Evolutionary conservation across 129 eudicot genomes (phyloP), one percentile per base, ranked within the genome.

Genomic region (Lactuca sativa): DNA sequence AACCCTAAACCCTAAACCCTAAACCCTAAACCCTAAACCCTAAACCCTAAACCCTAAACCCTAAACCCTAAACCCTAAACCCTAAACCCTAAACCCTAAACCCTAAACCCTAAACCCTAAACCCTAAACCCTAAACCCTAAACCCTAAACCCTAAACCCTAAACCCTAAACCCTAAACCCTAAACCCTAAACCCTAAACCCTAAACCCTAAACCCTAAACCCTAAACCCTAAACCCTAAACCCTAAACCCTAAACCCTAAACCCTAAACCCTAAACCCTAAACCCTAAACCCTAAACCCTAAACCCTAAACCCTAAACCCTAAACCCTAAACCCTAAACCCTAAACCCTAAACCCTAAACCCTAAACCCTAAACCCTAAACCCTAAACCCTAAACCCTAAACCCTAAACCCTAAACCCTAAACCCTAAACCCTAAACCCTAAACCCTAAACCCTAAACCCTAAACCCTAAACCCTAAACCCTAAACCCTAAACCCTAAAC

Each of bases 1-100:
- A 48, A 48, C 54, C 54, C 54, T 48, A 48, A 48, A 48, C 54
- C 54, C 54, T 48, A 48, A 48, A 48, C 54, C 54, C 54, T 48
- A 48, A 48, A 48, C 54, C 54, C 54, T 48, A 48, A 48, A 48
- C 54, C 54, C 54, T 48, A 48, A 48, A 48, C 54, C 54, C 54
- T 48, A 48, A 48, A 48, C 54, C 54, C 54, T 48, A 48, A 48
- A 48, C 54, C 54, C 54, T 48, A 48, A 48, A 48, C 54, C 54
- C 54, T 48, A 48, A 48, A 48, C 54, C 54, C 54, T 48, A 48
- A 48, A 48, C 54, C 54, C 54, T 9, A 9, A 48, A 48, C 13
- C 54, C 54, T 9, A 9, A 48, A 48, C 13, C 54, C 54, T 9
- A 9, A 48, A 48, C 13, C 54, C 54, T 9, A 9, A 48, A 7